phyloP scores from a whole-genome alignment of 352 stramenopile species.

The Pythium volutum region DNA sequence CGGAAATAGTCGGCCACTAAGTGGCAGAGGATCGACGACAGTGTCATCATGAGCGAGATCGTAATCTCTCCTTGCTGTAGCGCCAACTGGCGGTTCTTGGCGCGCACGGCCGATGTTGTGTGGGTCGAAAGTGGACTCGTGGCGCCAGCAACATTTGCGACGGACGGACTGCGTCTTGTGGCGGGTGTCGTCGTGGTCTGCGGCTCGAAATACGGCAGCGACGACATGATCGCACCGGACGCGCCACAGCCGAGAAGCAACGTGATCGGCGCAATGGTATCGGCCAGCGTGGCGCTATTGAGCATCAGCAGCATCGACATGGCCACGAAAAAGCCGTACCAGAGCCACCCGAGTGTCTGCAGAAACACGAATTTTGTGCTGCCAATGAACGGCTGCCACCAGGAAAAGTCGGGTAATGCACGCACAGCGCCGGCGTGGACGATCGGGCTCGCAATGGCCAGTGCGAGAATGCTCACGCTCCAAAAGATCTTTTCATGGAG shows the following conservation, averaged over 20 bases:
- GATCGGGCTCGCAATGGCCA: slow-evolving; percentile 37
- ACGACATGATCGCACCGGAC: slow-evolving; percentile 30
- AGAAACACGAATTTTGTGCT: slow-evolving; percentile 62
- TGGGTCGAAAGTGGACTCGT: background rate
- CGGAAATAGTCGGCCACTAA: slow-evolving; percentile 38
- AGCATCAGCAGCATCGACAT: slow-evolving; percentile 37
- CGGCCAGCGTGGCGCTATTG: slow-evolving; percentile 33
- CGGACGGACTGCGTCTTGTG: background rate
- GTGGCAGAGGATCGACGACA: slow-evolving; percentile 38
- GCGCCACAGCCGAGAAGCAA: slow-evolving; percentile 35
- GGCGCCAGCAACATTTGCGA: background rate
- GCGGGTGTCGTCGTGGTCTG: background rate
- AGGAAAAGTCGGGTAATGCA: slow-evolving; percentile 25
- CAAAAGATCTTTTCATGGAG: slow-evolving; percentile 40
- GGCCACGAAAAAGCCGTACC: slow-evolving; percentile 49
- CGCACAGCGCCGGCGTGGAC: slow-evolving; percentile 40
- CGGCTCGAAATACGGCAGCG: slow-evolving; percentile 35
- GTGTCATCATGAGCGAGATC: slow-evolving; percentile 38
- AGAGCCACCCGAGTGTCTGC: slow-evolving; percentile 56
- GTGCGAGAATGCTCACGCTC: slow-evolving; percentile 31
- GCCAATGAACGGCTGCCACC: slow-evolving; percentile 55
- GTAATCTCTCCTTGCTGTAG: slow-evolving; percentile 33
- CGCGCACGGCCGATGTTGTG: background rate
- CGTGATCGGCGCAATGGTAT: slow-evolving; percentile 26
- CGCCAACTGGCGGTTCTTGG: slow-evolving; percentile 5